Evolutionary conservation across 2,329 filamentous ascomycete genomes (phyloP).

Genomic region (Orbilia brochopaga): DNA sequence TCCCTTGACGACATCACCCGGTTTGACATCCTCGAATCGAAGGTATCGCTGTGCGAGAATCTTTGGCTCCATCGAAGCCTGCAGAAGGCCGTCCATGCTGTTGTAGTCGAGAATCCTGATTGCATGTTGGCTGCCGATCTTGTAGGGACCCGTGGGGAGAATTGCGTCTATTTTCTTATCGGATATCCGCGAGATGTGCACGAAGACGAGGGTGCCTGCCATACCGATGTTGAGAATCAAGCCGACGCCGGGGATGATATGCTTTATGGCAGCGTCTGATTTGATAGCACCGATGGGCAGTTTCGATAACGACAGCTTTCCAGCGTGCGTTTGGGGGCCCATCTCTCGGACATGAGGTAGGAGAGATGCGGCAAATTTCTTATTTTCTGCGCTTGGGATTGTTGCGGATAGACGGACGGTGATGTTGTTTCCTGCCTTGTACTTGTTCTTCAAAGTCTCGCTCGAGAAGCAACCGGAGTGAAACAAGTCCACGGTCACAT

Average conservation of each 20-base stretch:
- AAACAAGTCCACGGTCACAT: slow-evolving; percentile 86
- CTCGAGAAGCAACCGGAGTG: slow-evolving; percentile 80
- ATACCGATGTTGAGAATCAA: slow-evolving; percentile 77
- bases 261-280: slow-evolving; percentile 77
- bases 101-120: slow-evolving; percentile 87
- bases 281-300: slow-evolving; percentile 77
- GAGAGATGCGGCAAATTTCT: slow-evolving; percentile 85
- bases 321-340: slow-evolving; percentile 58
- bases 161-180: slow-evolving; percentile 87
- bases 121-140: slow-evolving; percentile 76
- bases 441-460: slow-evolving; percentile 74
- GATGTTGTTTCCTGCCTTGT: slow-evolving; percentile 81
- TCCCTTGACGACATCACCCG: slow-evolving; percentile 80
- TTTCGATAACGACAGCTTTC: slow-evolving; percentile 60
- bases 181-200: slow-evolving; percentile 90
- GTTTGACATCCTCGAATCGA: slow-evolving; percentile 83
- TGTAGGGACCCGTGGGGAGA: slow-evolving; percentile 77
- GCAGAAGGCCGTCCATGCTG: slow-evolving; percentile 80
- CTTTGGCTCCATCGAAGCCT: slow-evolving; percentile 80
- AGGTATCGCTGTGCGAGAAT: slow-evolving; percentile 87
- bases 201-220: slow-evolving; percentile 77
- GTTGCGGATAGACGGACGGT: slow-evolving; percentile 87
- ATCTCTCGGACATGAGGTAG: slow-evolving; percentile 81
- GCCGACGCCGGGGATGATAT: slow-evolving; percentile 79
- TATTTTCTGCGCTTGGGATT: slow-evolving; percentile 77